A percentile compares a stretch with the other conserved stretches of the same genome.
Conservation (phyloP, 2,329 filamentous ascomycete species). For the Aspergillus cejpii region DNA sequence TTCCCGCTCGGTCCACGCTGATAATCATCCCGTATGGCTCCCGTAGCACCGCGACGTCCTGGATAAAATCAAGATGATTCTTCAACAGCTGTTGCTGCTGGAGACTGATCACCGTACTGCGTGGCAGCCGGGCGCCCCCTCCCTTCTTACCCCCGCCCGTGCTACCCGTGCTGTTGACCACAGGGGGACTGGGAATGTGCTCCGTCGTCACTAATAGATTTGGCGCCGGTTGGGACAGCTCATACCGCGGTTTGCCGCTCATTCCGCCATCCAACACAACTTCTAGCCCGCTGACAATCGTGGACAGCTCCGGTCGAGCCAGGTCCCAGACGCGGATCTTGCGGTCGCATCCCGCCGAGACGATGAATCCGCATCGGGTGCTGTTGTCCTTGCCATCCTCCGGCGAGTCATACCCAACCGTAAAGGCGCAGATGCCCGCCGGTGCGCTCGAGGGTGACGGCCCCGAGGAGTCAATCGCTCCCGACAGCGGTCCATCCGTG, state of each 20-base stretch:
- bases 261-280: conserved; percentile 52
- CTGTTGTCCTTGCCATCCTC: conserved; percentile 53
- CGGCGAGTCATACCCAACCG: conserved; percentile 62
- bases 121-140: conserved; percentile 48
- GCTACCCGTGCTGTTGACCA: conserved; percentile 13
- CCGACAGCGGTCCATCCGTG: conserved; percentile 34
- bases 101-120: conserved; percentile 76
- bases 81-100: conserved; percentile 82
- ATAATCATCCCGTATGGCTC: conserved; percentile 88
- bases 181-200: conserved; percentile 44
- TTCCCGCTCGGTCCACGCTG: conserved; percentile 79
- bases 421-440: conserved; percentile 64
- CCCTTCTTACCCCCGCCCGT: conserved; percentile 32
- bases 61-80: conserved; percentile 79
- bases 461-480: conserved; percentile 52
- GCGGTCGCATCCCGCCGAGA: conserved; percentile 83
- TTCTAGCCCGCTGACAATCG: conserved; percentile 71
- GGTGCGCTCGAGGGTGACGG: conserved; percentile 13
- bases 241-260: conserved; percentile 60
- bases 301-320: conserved; percentile 66
- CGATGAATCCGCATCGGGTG: conserved; percentile 70
- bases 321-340: conserved; percentile 94
- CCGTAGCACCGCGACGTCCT: conserved; percentile 83
- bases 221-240: conserved; percentile 55
- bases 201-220: conserved; percentile 63